Conservation (phyloP, 2,329 filamentous ascomycete species). For the Aspergillus sp. region DNA sequence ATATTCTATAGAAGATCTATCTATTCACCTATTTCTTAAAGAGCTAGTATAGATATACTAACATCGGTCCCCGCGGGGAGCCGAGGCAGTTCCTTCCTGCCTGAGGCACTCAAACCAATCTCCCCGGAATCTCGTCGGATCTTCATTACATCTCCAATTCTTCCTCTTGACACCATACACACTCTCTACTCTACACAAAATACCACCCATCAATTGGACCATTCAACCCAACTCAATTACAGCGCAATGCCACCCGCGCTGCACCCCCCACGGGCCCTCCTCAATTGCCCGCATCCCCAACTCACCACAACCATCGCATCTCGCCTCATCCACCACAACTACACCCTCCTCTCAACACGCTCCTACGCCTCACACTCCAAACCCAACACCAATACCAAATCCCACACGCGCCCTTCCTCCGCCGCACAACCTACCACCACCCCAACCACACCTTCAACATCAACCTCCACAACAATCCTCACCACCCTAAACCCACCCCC, state of each 20-base stretch:
- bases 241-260: conserved; percentile 13
- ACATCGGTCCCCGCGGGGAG: no score
- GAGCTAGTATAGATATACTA: no score
- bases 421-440: conserved; percentile 20
- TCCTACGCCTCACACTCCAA: conserved; percentile 12
- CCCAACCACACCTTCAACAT: conserved; percentile 22
- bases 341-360: conserved; percentile 4
- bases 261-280: conserved; percentile 13
- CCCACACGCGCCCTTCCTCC: conserved; percentile 23
- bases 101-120: not conserved
- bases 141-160: not conserved
- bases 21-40: no score
- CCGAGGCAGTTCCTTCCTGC: not conserved
- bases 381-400: conserved; percentile 14
- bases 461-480: conserved; percentile 22
- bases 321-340: not conserved
- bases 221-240: no score
- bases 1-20: no score
- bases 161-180: not conserved
- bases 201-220: not conserved
- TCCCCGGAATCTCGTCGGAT: no score
- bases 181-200: not conserved
- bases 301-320: not conserved
- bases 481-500: conserved; percentile 67
- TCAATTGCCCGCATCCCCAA: conserved; percentile 3